phyloP scores from a whole-genome alignment of 78 protist species.

The Tieghemostelium lacteum region DNA sequence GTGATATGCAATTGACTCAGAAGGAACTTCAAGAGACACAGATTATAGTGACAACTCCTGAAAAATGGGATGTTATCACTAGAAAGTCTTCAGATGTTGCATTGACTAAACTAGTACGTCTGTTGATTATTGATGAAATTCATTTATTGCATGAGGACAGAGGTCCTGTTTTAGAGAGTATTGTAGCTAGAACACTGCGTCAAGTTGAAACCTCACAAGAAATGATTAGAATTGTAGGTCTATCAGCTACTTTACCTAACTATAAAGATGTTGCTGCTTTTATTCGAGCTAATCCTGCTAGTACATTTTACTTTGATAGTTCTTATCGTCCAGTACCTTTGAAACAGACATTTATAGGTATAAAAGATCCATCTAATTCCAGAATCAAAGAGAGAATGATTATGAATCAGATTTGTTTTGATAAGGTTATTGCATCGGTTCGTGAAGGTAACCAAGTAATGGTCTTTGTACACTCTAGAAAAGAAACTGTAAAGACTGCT shows the following conservation, averaged over 20 bases:
- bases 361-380: constrained; percentile 62
- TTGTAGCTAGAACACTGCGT: constrained; percentile 96
- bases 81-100: constrained; percentile 95
- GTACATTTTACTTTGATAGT: constrained; percentile 93
- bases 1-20: constrained; percentile 99
- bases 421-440: constrained; percentile 61
- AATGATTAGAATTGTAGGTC: constrained; percentile 99
- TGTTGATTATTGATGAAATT: constrained; percentile 99
- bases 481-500: constrained; percentile 94
- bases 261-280: constrained; percentile 98
- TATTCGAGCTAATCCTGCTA: constrained; percentile 90
- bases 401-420: constrained; percentile 88
- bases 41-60: constrained; percentile 99
- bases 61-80: constrained; percentile 99
- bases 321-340: constrained; percentile 99
- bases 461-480: constrained; percentile 98
- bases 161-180: constrained; percentile 98
- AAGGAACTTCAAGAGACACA: constrained; percentile 92
- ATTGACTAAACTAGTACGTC: constrained; percentile 76
- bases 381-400: neutral
- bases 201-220: constrained; percentile 94
- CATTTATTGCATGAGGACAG: constrained; percentile 99
- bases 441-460: constrained; percentile 93
- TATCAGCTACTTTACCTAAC: constrained; percentile 99
- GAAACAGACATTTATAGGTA: constrained; percentile 93